Evolutionary conservation across 495 filamentous ascomycete species (phyloP), one percentile per base, ranked within the genome.

Genomic region (Parachaetomium inaequale): DNA sequence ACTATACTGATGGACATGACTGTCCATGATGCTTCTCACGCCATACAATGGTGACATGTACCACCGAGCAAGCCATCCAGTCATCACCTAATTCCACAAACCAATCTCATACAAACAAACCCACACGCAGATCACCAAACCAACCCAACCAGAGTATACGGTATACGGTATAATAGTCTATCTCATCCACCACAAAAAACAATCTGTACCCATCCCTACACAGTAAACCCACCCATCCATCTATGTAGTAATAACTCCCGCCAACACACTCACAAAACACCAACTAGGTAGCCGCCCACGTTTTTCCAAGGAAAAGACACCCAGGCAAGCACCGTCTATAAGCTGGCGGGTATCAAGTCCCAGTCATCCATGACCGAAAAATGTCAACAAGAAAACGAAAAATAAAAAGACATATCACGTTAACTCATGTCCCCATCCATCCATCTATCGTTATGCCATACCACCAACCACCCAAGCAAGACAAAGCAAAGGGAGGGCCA

Each of bases 311-410:
- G 14, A 40, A 52, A 46, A 32, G 51, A 55, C 59, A 54, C 40
- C 59, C 28, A 40, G 28, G n/a, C n/a, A 15, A 55, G n/a, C n/a
- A 38, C 51, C 28, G 28, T 62, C 59, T 62, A 62, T 62, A 47
- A 45, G 40, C 51, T 36, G 40, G 59, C 25, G 52, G 51, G 59
- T 62, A 62, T 62, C 51, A 36, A 36, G 7, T 36, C 49, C 56
- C 56, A 59, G 31, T 21, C 26, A 12, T 10, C 59, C 50, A 31
- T 8, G 21, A n/a, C 57, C 23, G 7, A 60, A 34, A 34, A 43
- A 10, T 7, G 28, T n/a, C 7, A 25, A 23, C 19, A 47, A 15
- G 26, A 0, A 42, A 32, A 25, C 38, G 15, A 49, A 36, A 26
- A 15, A 38, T 6, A 14, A 38, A 59, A 52, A 51, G 57, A 8